Base-by-base conservation (phyloP, 164 flowering plant species). In the Umbellularia californica region DNA sequence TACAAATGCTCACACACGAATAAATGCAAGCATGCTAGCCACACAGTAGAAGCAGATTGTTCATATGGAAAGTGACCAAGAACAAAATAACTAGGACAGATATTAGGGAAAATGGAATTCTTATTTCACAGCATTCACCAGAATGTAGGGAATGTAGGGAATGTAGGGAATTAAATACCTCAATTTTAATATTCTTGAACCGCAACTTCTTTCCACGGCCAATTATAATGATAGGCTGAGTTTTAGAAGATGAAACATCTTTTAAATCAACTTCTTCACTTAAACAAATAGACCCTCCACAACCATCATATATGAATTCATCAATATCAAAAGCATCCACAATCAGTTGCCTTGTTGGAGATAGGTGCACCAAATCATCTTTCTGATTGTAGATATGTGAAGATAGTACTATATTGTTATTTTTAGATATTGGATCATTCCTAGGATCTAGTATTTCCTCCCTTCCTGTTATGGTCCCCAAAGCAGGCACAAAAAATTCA, bases 401-500 rank as follows among this genome's bases (percentile, higher is more conserved):
- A 20, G 88, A 87, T 65, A 96, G 93, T 6, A 90, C 81, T 30
- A 92, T 87, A 84, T 86, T 81, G 69, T 80, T 84, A 64, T 76
- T 89, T 78, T 76, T 88, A 70, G 79, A 71, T 69, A 94, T 82
- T 10, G 99, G 99, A 81, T 96, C 99, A 83, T 94, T 93, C 78
- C 81, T 85, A 27, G 97, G 95, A 80, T 96, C 92, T 88, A 88
- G 84, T 25, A 84, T 74, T 77, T 94, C 99, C 73, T 94, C 99
- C 82, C 94, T 88, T 47, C 99, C 99, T 55, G 97, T 94, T 69
- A 96, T 88, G 55, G 92, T 72, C 70, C 95, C 88, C 83, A 96
- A 82, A 68, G 97, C 84, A 52, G 99, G 99, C 75, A 96, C 98
- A 84, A 96, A 94, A 85, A 91, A 96, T 75, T 90, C 98, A 50